Evolutionary conservation across 2,329 filamentous ascomycete genomes (phyloP).

Genomic region (Botrytis fragariae): DNA sequence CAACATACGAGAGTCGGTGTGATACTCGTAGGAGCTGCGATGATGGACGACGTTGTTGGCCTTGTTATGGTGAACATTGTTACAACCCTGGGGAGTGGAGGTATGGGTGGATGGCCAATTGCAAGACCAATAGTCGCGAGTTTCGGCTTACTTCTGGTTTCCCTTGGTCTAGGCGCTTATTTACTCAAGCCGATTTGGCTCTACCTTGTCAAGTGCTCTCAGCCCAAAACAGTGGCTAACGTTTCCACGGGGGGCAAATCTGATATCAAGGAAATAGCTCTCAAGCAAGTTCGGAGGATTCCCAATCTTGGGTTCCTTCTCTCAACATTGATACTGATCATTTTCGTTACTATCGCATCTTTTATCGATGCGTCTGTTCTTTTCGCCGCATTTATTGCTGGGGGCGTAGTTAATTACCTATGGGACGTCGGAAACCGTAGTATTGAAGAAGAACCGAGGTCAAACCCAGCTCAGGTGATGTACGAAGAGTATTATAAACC

Average conservation of each 20-base stretch:
- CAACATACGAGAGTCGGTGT: constrained; percentile 54
- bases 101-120: constrained; percentile 23
- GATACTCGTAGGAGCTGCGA: constrained; percentile 69
- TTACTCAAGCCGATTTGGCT: constrained; percentile 26
- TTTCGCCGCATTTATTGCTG: constrained; percentile 52
- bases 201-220: not conserved
- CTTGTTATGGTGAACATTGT: constrained; percentile 77
- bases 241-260: not conserved
- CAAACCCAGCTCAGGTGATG: constrained; percentile 22
- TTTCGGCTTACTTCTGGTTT: constrained; percentile 30
- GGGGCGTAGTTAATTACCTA: constrained; percentile 45
- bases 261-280: not conserved
- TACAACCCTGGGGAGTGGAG: constrained; percentile 53
- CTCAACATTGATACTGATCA: constrained; percentile 24
- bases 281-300: constrained; percentile 7
- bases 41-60: constrained; percentile 79
- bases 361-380: constrained; percentile 51
- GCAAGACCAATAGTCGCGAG: constrained; percentile 28
- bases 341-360: constrained; percentile 30
- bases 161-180: constrained; percentile 22
- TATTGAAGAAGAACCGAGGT: not conserved
- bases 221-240: not conserved
- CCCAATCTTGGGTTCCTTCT: constrained; percentile 28
- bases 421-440: constrained; percentile 38
- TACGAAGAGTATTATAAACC: constrained; percentile 35